These are phyloP conservation scores for Atkinsonella hypoxylon DNA, from an alignment of 2,329 filamentous ascomycete genomes.

Conservation along the genomic window DNA sequence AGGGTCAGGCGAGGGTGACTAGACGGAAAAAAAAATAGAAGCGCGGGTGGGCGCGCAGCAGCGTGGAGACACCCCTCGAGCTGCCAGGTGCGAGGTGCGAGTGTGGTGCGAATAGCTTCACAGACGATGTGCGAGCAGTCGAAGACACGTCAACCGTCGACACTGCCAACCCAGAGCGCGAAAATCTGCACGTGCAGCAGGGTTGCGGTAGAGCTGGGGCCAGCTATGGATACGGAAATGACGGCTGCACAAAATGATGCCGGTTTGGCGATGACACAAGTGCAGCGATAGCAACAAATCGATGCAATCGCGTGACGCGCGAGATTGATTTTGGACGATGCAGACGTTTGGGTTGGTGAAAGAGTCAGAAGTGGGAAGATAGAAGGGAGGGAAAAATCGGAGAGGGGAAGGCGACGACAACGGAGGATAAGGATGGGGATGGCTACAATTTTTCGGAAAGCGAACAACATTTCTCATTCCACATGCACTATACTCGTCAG, in stretches of 20 bases:
- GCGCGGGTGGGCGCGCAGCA: constrained; percentile 8
- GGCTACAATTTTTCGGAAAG: constrained; percentile 13
- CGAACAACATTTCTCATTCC: constrained; percentile 9
- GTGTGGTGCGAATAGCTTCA: constrained; percentile 29
- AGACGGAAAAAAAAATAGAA: constrained; percentile 9
- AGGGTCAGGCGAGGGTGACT: constrained; percentile 13
- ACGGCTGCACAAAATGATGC: constrained; percentile 22
- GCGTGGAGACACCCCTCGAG: constrained; percentile 7
- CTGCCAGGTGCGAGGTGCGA: constrained; percentile 3
- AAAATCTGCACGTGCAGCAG: constrained; percentile 14
- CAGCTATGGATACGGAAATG: constrained; percentile 18
- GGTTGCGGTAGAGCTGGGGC: constrained; percentile 11
- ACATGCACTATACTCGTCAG: constrained; percentile 8
- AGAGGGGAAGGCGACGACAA: constrained; percentile 11
- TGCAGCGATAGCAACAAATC: constrained; percentile 23
- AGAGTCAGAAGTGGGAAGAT: constrained; percentile 15
- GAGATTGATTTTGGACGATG: constrained; percentile 18
- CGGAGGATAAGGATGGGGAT: constrained; percentile 13
- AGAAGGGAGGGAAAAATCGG: constrained; percentile 12
- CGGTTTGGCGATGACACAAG: constrained; percentile 24
- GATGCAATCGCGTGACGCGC: constrained; percentile 24
- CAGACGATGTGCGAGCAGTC: constrained; percentile 13
- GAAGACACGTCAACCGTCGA: constrained; percentile 8
- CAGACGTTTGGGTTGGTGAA: constrained; percentile 24
- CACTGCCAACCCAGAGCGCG: constrained; percentile 2